Base-by-base conservation (phyloP, 2,329 filamentous ascomycete genomes). In the Xylaria sp. region DNA sequence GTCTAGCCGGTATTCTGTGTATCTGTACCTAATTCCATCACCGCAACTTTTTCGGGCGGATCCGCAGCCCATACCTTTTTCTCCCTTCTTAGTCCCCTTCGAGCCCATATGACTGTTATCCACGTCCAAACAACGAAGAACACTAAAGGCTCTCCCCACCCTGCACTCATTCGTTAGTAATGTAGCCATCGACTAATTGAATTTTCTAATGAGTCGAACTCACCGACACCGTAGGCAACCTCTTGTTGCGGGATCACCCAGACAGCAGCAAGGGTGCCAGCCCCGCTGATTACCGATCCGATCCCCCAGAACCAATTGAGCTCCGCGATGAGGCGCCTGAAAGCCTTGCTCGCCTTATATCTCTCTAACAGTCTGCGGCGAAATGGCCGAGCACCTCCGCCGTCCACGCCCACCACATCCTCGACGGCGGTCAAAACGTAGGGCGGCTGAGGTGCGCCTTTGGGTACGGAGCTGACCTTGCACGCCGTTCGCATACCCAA, bases 331-430 rank as follows among this genome's bases (percentile, higher is more conserved):
- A 86, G 81, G 27, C 76, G 76, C 44, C 84, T 76, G 67, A 87
- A 87, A 54, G 79, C 77, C 56, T 79, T 79, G 58, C 84, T 87
- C 3, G 80, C 81, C 11, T 81, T 75, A 64, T 86, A 87, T 63
- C 84, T 76, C 38, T 77, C 79, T 51, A 80, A 75, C 19, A 87
- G 70, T 0, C 80, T 80, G 67, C 80, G 76, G 44, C 84, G 78
- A 65, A 83, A 87, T 2, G 76, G 79, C 58, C 81, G 79, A 1
- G 84, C 84, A 9, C 85, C 87, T 3, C 81, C 83, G 19, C 86
- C 87, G 69, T 90, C 88, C 40, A 90, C 88, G 4, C 85, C 87
- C 13, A 89, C 82, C 23, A 89, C 81, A 68, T 90, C 88, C 73
- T 90, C 88, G 25, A 90, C 84, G 29, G 90, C 80, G 51, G 87